Evolutionary conservation across 495 filamentous ascomycete genomes (phyloP), one percentile per base, ranked within the genome.

Genomic region (Ramalina intermedia): DNA sequence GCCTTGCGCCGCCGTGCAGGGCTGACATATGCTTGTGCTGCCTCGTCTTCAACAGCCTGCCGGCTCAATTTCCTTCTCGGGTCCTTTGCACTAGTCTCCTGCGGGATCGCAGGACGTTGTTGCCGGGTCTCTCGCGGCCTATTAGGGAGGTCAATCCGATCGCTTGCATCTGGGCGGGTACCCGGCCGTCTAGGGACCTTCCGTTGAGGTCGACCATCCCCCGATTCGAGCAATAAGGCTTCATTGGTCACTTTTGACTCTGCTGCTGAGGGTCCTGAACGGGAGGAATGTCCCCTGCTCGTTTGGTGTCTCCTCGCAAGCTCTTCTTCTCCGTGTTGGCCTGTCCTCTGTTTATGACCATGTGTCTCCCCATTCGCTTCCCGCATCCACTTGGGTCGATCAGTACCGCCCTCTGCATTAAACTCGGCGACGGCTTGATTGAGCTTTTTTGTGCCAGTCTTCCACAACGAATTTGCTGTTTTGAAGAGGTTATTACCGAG

Each of bases 311-410:
- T 33, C 23, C 4, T 27, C 8, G 23, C 9, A 16, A 11, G 20
- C 41, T 16, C 18, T 40, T 24, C 26, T 46, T 24, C 7, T 38
- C 16, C 4, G 1, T 6, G 12, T 43, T 43, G 38, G 37, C 20
- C 17, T 12, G 24, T 13, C 14, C 37, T 43, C 6, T 44, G 13
- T 16, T 16, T n/a, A 9, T 13, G 29, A 46, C 55, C 51, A 51
- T 40, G 37, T 24, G 23, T 42, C 49, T 55, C 68, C 46, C 65
- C 53, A 23, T 71, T 69, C 20, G 74, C 69, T 46, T 86, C 84
- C 55, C 79, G 76, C 90, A 98, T 94, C 91, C 91, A 98, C 56
- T 85, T 90, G 1, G 91, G 91, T 59, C 94, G 85, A 58, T 61
- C 86, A 2, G 85, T 70, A 60, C 95, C 91, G 24, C 78, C 72